Evolutionary conservation across 352 stramenopile species (phyloP), one percentile per base, ranked within the genome.

Genomic region (Phytophthora hibernalis): DNA sequence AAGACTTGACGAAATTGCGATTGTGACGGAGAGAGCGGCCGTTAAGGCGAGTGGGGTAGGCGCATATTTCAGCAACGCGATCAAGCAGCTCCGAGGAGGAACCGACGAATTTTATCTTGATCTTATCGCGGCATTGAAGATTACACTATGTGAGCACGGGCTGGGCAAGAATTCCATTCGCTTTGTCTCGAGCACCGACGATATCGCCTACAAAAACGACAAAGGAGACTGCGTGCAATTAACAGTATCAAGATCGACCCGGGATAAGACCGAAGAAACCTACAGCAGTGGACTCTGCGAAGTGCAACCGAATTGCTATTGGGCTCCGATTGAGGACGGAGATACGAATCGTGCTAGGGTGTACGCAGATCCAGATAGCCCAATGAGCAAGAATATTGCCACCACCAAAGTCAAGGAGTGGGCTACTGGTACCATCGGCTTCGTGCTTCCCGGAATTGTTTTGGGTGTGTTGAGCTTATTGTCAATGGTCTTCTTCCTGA

Each of bases 271-370:
- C 11, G 31, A 61, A 16, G 24, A 66, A n/a, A 62, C 69, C 26
- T 90, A 90, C 70, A 53, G 16, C 6, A n/a, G 56, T 0, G 71
- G 77, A 0, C 26, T 61, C 0, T 89, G 82, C 44, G 82, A 90
- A 44, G 76, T 89, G 51, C 76, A 79, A 38, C 78, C 76, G 5
- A 90, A 90, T 35, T 90, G 82, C 43, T 90, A 89, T 68, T 90
- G 82, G 80, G 59, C 44, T 28, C 40, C 63, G 12, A 79, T 89
- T 33, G 57, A 77, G 6, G 18, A 62, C 13, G 60, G 47, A 6
- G 65, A 64, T 11, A 59, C 65, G 18, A 72, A 72, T 21, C 77
- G 79, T 18, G 22, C 60, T 12, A 70, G 45, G 7, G 54, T 68
- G 5, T 71, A 85, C 24, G 67, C 54, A 15, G 65, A 74, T 22